Base-by-base conservation (phyloP, 2,329 filamentous ascomycete genomes). In the Hypoxylon sp. region DNA sequence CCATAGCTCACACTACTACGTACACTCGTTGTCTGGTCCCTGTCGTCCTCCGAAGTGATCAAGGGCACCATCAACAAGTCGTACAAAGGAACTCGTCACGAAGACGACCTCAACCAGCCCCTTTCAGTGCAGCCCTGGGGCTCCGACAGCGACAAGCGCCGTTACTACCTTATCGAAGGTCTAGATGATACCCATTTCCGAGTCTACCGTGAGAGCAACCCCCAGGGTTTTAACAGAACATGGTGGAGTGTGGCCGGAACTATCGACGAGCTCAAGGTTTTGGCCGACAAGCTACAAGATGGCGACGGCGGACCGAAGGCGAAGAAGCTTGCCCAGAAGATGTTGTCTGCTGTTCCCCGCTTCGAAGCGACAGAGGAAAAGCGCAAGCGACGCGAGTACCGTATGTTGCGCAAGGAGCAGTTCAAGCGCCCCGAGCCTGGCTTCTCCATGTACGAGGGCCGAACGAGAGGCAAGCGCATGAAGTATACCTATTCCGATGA, bases 361-460 rank as follows among this genome's bases (percentile, higher is more conserved):
- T 97, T 99, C 71, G 94, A 98, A 77, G 92, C 91, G 34, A 94
- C 93, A 4, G 94, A 98, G 79, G 93, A 97, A 91, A 98, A 97
- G 85, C 92, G 95, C 57, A 93, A 90, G 78, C 91, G 94, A 46
- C 91, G 95, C 60, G 95, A 99, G 73, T 98, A 99, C 73, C 90
- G 95, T 15, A 87, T 92, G 74, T 85, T 88, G 71, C 92, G 92
- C 67, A 94, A 94, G 74, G 92, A 94, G 64, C 90, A 91, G 62
- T 98, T 98, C 79, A 86, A 91, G 69, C 88, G 93, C 4, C 93
- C 93, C 5, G 94, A 97, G 71, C 90, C 91, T 8, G 93, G 93
- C 4, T 96, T 94, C 75, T 97, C 94, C 0, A 83, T 97, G 60
- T 99, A 99, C 76, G 95, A 99, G 80, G 95, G 95, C 51, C 92